A percentile compares a stretch with the other conserved stretches of the same genome.
phyloP scores from a whole-genome alignment of 1,284 basidiomycete species.

The Ceratobasidium theobromae region DNA sequence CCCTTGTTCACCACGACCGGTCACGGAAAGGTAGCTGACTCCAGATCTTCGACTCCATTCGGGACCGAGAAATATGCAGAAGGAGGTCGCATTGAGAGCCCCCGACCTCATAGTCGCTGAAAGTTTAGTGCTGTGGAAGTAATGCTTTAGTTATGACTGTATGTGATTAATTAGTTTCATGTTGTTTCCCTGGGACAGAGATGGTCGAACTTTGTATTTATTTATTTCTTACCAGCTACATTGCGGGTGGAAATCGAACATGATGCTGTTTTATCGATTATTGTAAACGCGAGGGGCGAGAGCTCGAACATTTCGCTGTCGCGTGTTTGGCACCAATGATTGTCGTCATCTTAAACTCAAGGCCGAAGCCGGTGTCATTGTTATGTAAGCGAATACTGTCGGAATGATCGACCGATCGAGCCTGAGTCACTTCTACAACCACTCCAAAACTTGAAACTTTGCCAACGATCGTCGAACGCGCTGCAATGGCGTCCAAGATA shows the following conservation, averaged over 20 bases:
- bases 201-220: conserved; percentile 13
- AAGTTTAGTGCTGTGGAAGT: not conserved
- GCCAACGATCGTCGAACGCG: not conserved
- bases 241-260: no score
- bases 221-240: no score
- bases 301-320: no score
- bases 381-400: not conserved
- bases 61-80: conserved; percentile 11
- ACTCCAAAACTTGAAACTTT: no score
- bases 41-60: not conserved
- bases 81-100: conserved; percentile 23
- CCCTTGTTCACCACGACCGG: conserved; percentile 9
- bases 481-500: conserved; percentile 18
- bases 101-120: conserved; percentile 12
- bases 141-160: no score
- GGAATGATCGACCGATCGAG: not conserved
- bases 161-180: no score
- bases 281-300: no score
- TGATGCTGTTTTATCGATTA: no score
- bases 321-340: no score
- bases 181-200: not conserved
- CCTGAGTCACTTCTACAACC: not conserved
- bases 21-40: conserved; percentile 7
- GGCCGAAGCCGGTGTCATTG: no score
- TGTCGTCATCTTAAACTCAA: no score